phyloP scores from a whole-genome alignment of 345 rosid species.

The Firmiana major region DNA sequence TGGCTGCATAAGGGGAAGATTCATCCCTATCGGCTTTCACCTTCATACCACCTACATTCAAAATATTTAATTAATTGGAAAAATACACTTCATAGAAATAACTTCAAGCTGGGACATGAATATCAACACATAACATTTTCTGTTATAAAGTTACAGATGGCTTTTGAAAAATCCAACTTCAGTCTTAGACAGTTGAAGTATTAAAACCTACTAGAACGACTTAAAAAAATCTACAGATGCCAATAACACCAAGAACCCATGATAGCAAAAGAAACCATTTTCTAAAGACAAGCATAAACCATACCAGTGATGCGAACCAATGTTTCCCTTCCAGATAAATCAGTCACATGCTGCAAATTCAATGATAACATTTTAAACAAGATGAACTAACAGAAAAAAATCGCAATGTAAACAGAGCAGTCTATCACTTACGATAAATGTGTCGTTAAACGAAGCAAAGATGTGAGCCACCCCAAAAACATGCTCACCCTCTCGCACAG shows the following conservation, averaged over 20 bases:
- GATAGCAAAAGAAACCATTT: neutral
- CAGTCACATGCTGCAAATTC: slow-evolving; percentile 74
- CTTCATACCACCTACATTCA: slow-evolving; percentile 73
- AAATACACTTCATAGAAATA: neutral
- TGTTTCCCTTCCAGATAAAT: slow-evolving; percentile 87
- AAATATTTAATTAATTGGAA: neutral
- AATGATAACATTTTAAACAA: neutral
- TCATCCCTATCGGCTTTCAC: slow-evolving; percentile 93
- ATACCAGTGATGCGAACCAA: slow-evolving; percentile 83
- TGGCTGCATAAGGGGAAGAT: slow-evolving; percentile 87
- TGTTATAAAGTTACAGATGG: neutral
- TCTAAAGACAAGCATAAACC: neutral
- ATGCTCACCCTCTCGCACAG: slow-evolving; percentile 75
- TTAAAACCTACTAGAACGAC: neutral
- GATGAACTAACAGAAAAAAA: neutral
- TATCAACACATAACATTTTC: neutral
- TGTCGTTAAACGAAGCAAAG: slow-evolving; percentile 86
- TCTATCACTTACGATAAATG: slow-evolving; percentile 63
- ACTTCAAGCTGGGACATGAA: neutral
- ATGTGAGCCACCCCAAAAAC: slow-evolving; percentile 90
- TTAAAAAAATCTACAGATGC: neutral
- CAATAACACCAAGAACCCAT: neutral
- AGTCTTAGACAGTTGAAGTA: neutral
- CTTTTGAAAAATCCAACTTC: neutral
- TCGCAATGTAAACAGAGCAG: no score